Evolutionary conservation across 331 rosid species (phyloP), one percentile per base, ranked within the genome.

Genomic region (Phaseolus coccineus): DNA sequence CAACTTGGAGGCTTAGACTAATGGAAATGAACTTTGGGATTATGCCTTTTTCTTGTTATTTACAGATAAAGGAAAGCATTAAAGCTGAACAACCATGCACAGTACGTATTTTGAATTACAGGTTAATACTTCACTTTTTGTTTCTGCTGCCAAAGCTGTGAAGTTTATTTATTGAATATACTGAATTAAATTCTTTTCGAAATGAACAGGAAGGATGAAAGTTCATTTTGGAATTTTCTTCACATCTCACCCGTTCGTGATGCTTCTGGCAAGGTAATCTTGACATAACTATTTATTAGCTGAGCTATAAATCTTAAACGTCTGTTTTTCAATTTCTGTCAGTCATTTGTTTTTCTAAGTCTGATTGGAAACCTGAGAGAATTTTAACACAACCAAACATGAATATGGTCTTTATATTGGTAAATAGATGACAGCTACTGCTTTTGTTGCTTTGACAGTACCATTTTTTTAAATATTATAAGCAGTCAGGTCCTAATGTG

Each of bases 31-130:
- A 77, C 61, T 63, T 56, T 46, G 27, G 66, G 42, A 59, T 77
- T 83, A 33, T 59, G 66, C 64, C 44, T 50, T 46, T 76, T 71
- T 42, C 59, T 76, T 77, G 8, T 69, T 86, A 78, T 84, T 81
- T 53, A 71, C 91, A 96, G 99, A 89, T 96, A 81, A 87, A 87
- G 88, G 96, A 93, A 80, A 89, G 91, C 86, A 69, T 96, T 84
- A 81, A 78, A 81, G 48, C 73, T 59, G 88, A 90, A 71, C 91
- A 81, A 84, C 88, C 96, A 67, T 89, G 98, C 89, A 93, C 99
- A 77, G 96, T 93, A 82, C 94, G 89, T 87, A 88, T 93, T 82
- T 90, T 96, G 92, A 96, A 90, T 90, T 96, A 93, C 98, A 96
- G 99, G 99, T 96, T 87, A 56, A 90, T 78, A 81, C 92, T 91